Evolutionary conservation across 2,329 filamentous ascomycete genomes (phyloP).

Genomic region (Penicillium sp.): DNA sequence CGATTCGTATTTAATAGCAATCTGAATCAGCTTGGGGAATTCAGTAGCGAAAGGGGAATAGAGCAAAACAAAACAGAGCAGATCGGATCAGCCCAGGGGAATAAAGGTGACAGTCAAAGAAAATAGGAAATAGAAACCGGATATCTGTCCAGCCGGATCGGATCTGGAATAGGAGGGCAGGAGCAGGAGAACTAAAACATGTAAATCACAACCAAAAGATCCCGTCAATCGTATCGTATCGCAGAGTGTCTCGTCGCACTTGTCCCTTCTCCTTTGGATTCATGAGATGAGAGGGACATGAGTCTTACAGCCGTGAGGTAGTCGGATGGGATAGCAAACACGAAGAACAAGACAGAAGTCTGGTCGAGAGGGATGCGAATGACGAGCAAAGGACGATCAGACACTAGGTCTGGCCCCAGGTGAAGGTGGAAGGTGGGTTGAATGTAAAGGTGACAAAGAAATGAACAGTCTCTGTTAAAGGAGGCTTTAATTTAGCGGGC

Average conservation of each 20-base stretch:
- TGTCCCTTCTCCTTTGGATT: background rate
- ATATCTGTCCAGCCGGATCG: constrained; percentile 11
- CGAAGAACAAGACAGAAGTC: constrained; percentile 8
- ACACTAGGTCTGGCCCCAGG: background rate
- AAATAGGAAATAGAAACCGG: constrained; percentile 11
- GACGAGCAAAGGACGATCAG: background rate
- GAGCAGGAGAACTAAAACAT: background rate
- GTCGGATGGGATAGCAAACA: constrained; percentile 14
- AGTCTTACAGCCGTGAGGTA: background rate
- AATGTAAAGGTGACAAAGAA: constrained; percentile 7
- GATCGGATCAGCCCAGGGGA: constrained; percentile 5
- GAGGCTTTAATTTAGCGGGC: constrained; percentile 19
- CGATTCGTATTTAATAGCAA: constrained; percentile 23
- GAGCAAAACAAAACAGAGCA: constrained; percentile 23
- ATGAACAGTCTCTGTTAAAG: constrained; percentile 1
- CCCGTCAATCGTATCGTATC: constrained; percentile 21
- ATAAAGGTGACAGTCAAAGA: constrained; percentile 1
- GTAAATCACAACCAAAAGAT: constrained; percentile 8
- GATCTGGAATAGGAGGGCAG: background rate
- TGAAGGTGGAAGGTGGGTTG: background rate
- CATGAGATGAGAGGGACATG: background rate
- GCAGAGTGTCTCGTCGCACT: constrained; percentile 8
- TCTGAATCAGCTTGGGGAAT: constrained; percentile 15
- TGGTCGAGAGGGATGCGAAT: constrained; percentile 13
- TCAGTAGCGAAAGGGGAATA: constrained; percentile 36